Conservation (phyloP, 306 rosid genomes). For the Medicago ruthenica region DNA sequence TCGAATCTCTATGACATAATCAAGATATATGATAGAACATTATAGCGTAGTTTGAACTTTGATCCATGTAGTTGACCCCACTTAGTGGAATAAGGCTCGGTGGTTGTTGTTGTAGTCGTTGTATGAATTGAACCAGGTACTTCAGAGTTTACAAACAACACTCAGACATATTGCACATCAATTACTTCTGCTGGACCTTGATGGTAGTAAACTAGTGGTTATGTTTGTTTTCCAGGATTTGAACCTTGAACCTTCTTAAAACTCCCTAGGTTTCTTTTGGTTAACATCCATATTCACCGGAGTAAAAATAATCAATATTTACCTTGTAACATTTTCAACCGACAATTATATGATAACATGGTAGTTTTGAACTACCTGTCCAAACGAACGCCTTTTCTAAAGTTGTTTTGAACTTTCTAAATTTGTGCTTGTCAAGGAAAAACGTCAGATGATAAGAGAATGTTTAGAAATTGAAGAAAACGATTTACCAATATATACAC, state of each 20-base stretch:
- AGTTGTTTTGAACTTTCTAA: constrained; percentile 15
- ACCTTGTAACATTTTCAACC: too few relatives aligned
- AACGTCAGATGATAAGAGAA: neutral
- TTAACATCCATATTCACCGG: too few relatives aligned
- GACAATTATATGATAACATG: too few relatives aligned
- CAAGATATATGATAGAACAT: too few relatives aligned
- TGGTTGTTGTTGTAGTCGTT: too few relatives aligned
- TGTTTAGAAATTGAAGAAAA: constrained; percentile 28
- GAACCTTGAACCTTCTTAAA: neutral
- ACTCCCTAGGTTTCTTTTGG: neutral
- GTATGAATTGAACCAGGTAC: neutral
- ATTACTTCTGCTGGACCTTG: neutral
- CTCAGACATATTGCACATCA: neutral
- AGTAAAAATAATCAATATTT: too few relatives aligned
- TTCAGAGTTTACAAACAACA: too few relatives aligned
- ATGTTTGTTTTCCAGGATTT: neutral
- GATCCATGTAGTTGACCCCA: too few relatives aligned
- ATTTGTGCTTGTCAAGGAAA: constrained; percentile 14
- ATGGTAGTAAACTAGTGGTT: neutral
- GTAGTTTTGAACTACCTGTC: neutral
- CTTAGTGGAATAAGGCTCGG: too few relatives aligned
- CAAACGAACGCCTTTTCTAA: constrained; percentile 1
- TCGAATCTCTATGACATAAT: too few relatives aligned
- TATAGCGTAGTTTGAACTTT: too few relatives aligned
- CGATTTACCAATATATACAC: neutral